These are phyloP conservation scores for Exophiala xenobiotica DNA, from an alignment of 2,329 filamentous ascomycete genomes.

Conservation along the genomic window DNA sequence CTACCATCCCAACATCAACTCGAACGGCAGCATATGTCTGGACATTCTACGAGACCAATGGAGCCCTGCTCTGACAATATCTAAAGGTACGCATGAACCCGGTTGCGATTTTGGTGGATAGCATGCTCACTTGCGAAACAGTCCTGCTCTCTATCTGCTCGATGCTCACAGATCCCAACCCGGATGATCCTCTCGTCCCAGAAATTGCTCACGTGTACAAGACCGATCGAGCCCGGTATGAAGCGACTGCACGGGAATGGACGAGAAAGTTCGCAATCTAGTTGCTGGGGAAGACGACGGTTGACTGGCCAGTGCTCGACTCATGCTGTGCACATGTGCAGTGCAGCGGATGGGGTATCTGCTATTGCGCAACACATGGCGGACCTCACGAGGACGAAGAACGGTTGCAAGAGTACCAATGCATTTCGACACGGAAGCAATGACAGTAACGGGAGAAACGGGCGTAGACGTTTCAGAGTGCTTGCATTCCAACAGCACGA, in stretches of 20 bases:
- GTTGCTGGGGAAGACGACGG: constrained; percentile 24
- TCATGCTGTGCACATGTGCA: constrained; percentile 1
- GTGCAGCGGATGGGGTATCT: neutral
- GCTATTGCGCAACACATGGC: constrained; percentile 3
- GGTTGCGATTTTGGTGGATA: neutral
- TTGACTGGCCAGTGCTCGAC: constrained; percentile 6
- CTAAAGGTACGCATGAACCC: constrained; percentile 70
- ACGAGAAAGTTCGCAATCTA: constrained; percentile 98
- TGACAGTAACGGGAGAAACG: constrained; percentile 22
- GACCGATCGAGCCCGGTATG: constrained; percentile 93
- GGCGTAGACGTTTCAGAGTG: constrained; percentile 20
- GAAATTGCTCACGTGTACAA: constrained; percentile 99
- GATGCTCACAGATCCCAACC: constrained; percentile 99
- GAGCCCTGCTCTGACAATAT: constrained; percentile 97
- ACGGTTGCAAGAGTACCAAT: constrained; percentile 12
- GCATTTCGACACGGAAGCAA: constrained; percentile 22
- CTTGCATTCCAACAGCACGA: constrained; percentile 23
- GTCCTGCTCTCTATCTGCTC: constrained; percentile 98
- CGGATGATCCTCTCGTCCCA: constrained; percentile 95
- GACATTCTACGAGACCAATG: constrained; percentile 99
- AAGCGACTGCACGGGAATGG: constrained; percentile 96
- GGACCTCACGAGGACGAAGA: neutral
- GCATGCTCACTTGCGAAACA: constrained; percentile 39
- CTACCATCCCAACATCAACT: constrained; percentile 99
- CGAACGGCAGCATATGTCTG: constrained; percentile 97